Conservation (phyloP, 108 stramenopile genomes). For the Seminavis robusta region DNA sequence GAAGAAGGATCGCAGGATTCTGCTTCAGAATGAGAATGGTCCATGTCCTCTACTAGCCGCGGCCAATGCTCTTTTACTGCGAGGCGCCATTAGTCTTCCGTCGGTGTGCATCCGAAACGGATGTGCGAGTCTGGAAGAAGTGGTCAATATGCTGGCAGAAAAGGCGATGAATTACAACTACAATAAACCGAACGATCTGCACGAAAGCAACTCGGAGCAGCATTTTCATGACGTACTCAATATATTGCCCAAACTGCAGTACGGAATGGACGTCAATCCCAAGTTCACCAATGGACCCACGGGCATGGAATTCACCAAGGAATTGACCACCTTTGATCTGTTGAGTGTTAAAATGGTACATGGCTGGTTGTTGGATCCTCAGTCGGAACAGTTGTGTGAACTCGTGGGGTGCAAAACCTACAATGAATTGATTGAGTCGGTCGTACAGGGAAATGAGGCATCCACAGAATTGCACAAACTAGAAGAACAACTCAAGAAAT, state of each 20-base stretch:
- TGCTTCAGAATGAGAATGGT: conserved; percentile 89
- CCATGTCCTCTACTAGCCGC: conserved; percentile 97
- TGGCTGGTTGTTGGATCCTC: conserved; percentile 93
- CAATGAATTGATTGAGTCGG: conserved; percentile 91
- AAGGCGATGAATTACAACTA: conserved; percentile 32
- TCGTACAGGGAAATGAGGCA: conserved; percentile 75
- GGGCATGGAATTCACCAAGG: conserved; percentile 88
- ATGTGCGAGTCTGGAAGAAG: conserved; percentile 69
- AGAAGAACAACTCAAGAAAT: background rate
- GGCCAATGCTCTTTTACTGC: conserved; percentile 88
- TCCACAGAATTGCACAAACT: conserved; percentile 13
- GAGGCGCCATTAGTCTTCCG: conserved; percentile 63
- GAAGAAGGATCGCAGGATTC: conserved; percentile 37
- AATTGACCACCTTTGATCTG: conserved; percentile 89
- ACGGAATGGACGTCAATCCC: conserved; percentile 98
- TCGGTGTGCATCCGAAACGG: conserved; percentile 41
- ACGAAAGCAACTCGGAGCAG: conserved; percentile 35
- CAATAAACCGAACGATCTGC: background rate
- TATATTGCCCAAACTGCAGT: conserved; percentile 82
- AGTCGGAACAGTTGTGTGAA: conserved; percentile 42
- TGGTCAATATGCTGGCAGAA: conserved; percentile 70
- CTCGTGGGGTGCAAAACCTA: conserved; percentile 67
- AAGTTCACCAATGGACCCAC: conserved; percentile 74
- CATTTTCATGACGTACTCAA: conserved; percentile 77
- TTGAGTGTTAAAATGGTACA: conserved; percentile 89